These are phyloP conservation scores for Cucurbita maxima DNA, from an alignment of 306 rosid genomes.

Conservation along the genomic window DNA sequence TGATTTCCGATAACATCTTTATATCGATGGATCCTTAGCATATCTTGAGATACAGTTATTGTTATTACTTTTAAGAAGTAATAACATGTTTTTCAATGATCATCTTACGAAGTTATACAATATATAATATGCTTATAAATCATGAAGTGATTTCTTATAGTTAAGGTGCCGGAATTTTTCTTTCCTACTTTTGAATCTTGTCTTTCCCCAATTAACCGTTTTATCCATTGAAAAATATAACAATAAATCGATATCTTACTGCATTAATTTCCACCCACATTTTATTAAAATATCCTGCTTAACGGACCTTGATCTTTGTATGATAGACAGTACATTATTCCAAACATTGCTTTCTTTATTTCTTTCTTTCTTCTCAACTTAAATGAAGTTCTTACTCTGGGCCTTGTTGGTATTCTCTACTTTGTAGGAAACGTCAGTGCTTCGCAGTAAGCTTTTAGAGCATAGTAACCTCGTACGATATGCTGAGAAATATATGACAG, in stretches of 20 bases:
- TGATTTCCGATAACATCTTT: not conserved
- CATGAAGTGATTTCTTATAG: not conserved
- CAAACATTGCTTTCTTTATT: not conserved
- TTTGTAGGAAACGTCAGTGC: constrained; percentile 60
- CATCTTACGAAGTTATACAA: not conserved
- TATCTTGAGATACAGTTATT: not conserved
- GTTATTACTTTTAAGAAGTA: too few species aligned
- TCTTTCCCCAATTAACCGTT: not conserved
- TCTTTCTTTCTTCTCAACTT: not conserved
- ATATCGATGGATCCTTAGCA: not conserved
- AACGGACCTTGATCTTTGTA: not conserved
- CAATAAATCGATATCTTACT: not conserved
- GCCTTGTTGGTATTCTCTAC: constrained; percentile 14
- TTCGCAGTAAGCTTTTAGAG: constrained; percentile 52
- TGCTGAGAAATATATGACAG: constrained; percentile 43
- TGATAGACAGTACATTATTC: not conserved
- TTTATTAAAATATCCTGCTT: not conserved
- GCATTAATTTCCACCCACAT: not conserved
- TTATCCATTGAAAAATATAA: not conserved
- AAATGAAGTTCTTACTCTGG: not conserved
- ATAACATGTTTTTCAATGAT: not conserved
- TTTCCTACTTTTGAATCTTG: not conserved
- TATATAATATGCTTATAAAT: not conserved
- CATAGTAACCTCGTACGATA: constrained; percentile 58
- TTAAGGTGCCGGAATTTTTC: not conserved